Percentiles rank a stretch among this genome's conserved stretches.
Evolutionary conservation across 768 basidiomycete species (phyloP).

Genomic region (Suillus occidentalis): DNA sequence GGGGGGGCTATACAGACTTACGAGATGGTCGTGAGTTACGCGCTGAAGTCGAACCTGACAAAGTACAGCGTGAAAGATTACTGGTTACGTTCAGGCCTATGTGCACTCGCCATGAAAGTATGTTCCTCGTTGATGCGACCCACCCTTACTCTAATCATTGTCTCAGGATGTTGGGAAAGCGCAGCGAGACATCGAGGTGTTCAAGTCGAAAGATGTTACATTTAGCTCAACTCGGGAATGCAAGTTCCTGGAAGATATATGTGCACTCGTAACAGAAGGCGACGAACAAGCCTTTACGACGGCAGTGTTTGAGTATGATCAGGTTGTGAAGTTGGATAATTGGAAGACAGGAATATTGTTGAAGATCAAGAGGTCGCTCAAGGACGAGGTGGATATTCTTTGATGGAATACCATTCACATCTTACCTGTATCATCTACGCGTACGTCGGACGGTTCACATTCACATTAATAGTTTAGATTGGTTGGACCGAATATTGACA

Average conservation of each 20-base stretch:
- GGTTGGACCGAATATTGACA: not conserved
- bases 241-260: constrained; percentile 78
- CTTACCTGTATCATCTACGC: not conserved
- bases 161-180: constrained; percentile 81
- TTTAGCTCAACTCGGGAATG: constrained; percentile 90
- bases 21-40: constrained; percentile 86
- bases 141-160: constrained; percentile 10
- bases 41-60: constrained; percentile 79
- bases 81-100: constrained; percentile 85
- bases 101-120: constrained; percentile 86
- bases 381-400: constrained; percentile 50
- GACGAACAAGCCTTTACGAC: constrained; percentile 76
- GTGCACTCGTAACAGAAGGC: constrained; percentile 73
- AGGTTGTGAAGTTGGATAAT: constrained; percentile 89
- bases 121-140: constrained; percentile 27
- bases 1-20: constrained; percentile 85
- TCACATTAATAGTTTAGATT: not conserved
- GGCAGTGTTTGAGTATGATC: constrained; percentile 90
- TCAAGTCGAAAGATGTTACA: constrained; percentile 78
- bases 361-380: constrained; percentile 82
- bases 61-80: constrained; percentile 99
- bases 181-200: constrained; percentile 74
- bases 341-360: constrained; percentile 94
- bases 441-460: not conserved
- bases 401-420: constrained; percentile 3